Evolutionary conservation across 257 asterid species (phyloP), one percentile per base, ranked within the genome.

Genomic region (Fraxinus quadrangulata): DNA sequence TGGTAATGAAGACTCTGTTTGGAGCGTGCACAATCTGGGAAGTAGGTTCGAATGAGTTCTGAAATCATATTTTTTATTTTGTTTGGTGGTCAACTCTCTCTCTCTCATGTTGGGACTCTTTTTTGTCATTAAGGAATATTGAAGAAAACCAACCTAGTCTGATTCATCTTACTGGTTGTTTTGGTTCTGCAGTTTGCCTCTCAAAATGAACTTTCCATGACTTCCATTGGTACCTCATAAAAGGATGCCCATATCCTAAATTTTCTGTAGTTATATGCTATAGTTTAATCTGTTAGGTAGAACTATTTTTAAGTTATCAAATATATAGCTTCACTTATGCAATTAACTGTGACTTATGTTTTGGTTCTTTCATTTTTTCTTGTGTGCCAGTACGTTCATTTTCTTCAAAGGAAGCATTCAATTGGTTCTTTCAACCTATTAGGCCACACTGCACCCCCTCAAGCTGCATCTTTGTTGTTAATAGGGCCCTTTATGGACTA

Each of bases 401-500:
- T 71, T 82, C 94, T 92, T 72, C 97, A 91, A 81, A 75, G 89
- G 85, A 87, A 92, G 88, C 89, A 92, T 83, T 84, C 95, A 2
- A 82, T 92, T 10, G 94, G 97, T 75, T 92, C 97, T 26, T 91
- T 92, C 90, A 84, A 88, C 81, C 84, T 92, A 56, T 78, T 93
- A 86, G 97, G 96, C 31, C 96, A 91, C 85, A 93, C 97, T 17
- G 97, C 97, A 79, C 97, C 97, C 24, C 84, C 89, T 54, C 97
- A 91, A 83, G 96, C 96, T 45, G 86, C 89, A 75, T 86, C 97
- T 0, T 82, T 93, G 84, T 90, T 93, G 74, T 67, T 90, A 51
- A 73, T 82, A 9, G 97, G 97, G 2, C 97, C 97, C 49, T 54
- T 90, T 36, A 73, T 88, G 81, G 97, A 90, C 84, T 88, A 90